Base-by-base conservation (phyloP, 1,284 basidiomycete species). In the Veloboletus limbatus region DNA sequence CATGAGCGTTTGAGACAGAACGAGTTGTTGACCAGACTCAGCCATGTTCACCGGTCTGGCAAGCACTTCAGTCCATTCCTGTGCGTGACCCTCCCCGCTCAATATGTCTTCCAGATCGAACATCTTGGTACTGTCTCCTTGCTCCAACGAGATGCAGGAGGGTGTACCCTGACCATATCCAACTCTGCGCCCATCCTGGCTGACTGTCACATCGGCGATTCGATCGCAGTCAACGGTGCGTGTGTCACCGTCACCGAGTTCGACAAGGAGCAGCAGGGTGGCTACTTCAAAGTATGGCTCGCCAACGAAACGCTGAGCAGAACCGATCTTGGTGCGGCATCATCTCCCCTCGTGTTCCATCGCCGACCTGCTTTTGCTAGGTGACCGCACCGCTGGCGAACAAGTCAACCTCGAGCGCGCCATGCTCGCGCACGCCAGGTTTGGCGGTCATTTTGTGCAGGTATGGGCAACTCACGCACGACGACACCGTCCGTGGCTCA, bases 381-480 rank as follows among this genome's bases (percentile, higher is more conserved):
- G 93, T 34, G 80, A 90, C 56, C 75, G 92, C 49, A 78, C 78
- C 54, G 82, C 86, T 8, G 92, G 91, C 6, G 86, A 92, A 57
- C 77, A 82, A 54, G 81, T 98, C 44, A 98, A 99, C 69, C 78
- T 96, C 41, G 96, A 99, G 73, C 81, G 96, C 38, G 96, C 96
- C 3, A 95, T 99, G 92, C 84, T 83, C 13, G 85, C 88, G 1
- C 89, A 96, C 69, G 85, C 84, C 9, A 77, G 96, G 35, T 97
- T 99, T 61, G 96, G 96, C 22, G 96, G 96, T 6, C 96, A 99
- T 66, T 95, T 97, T 65, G 97, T 99, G 6, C 96, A 98, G 79
- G 92, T 90, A 56, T 48, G 76, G 3, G 8, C n/a, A n/a, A n/a
- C n/a, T n/a, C n/a, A n/a, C n/a, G n/a, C n/a, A n/a, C n/a, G n/a